phyloP scores from a whole-genome alignment of 2,329 filamentous ascomycete species.

The Colletotrichum sublineola region DNA sequence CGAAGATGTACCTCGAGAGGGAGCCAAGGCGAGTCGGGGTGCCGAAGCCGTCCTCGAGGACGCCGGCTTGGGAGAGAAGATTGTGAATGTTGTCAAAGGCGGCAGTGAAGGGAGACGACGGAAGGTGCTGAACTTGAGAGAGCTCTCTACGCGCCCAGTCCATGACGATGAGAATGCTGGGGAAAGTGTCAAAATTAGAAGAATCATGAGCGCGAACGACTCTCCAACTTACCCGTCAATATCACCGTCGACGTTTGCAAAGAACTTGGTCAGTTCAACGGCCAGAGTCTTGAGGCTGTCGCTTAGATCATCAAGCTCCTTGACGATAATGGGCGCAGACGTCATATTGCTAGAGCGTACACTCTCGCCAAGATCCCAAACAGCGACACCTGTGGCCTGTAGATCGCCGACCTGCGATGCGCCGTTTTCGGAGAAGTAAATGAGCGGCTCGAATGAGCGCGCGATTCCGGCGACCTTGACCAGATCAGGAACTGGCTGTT shows the following conservation, averaged over 20 bases:
- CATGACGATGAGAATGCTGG: constrained; percentile 90
- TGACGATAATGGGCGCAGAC: constrained; percentile 86
- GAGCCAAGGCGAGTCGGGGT: constrained; percentile 77
- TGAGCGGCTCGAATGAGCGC: constrained; percentile 91
- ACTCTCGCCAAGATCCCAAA: constrained; percentile 95
- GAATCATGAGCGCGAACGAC: constrained; percentile 23
- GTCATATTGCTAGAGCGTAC: constrained; percentile 92
- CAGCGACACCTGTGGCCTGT: constrained; percentile 90
- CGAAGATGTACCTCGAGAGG: constrained; percentile 80
- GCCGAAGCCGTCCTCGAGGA: constrained; percentile 68
- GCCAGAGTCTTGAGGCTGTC: constrained; percentile 88
- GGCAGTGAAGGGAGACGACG: constrained; percentile 74
- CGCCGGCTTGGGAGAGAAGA: constrained; percentile 74
- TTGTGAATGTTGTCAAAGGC: constrained; percentile 88
- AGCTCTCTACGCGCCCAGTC: constrained; percentile 94
- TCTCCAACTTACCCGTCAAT: constrained; percentile 76
- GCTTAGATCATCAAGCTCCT: constrained; percentile 86
- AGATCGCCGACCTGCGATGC: constrained; percentile 87
- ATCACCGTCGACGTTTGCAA: constrained; percentile 92
- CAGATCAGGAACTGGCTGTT: constrained; percentile 82
- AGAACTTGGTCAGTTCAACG: constrained; percentile 90
- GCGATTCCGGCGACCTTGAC: constrained; percentile 92
- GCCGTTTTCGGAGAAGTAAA: constrained; percentile 94
- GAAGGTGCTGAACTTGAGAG: constrained; percentile 72
- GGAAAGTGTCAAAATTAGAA: constrained; percentile 1